phyloP scores from a whole-genome alignment of 305 asterid species.

The Striga hermonthica region DNA sequence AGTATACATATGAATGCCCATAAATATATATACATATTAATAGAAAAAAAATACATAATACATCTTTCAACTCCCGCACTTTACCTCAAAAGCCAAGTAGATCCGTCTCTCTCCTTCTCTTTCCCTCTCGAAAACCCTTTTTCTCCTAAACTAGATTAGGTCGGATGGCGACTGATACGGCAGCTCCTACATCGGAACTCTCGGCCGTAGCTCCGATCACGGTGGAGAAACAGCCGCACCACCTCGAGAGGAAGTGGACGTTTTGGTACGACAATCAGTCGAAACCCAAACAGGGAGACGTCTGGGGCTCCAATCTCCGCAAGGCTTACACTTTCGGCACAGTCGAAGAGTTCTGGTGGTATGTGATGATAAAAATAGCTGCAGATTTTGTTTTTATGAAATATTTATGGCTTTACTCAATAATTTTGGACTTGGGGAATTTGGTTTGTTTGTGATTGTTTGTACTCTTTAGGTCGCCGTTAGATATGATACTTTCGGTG shows the following conservation, averaged over 20 bases:
- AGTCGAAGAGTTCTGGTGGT: conserved; percentile 97
- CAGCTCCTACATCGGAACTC: conserved; percentile 23
- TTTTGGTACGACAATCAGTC: conserved; percentile 87
- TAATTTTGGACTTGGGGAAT: background rate
- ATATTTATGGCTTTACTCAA: conserved; percentile 19
- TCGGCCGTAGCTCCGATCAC: conserved; percentile 2
- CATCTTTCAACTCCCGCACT: background rate
- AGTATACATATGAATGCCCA: no score
- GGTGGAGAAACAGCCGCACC: conserved; percentile 53
- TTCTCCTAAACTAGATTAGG: conserved; percentile 32
- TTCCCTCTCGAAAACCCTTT: conserved; percentile 27
- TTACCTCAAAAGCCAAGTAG: conserved; percentile 14
- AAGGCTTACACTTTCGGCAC: conserved; percentile 78
- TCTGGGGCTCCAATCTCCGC: conserved; percentile 71
- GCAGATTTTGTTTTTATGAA: background rate
- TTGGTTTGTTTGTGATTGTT: background rate
- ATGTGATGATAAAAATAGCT: conserved; percentile 15
- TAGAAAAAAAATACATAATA: no score
- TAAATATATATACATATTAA: no score
- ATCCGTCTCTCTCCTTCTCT: conserved; percentile 17
- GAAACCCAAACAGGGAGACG: conserved; percentile 69
- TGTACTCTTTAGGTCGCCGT: background rate
- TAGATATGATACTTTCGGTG: background rate
- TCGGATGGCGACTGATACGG: conserved; percentile 54
- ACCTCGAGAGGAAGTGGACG: conserved; percentile 76